A percentile compares a stretch with the other conserved stretches of the same genome.
phyloP scores from a whole-genome alignment of 257 asterid genomes.

The Perilla frutescens region DNA sequence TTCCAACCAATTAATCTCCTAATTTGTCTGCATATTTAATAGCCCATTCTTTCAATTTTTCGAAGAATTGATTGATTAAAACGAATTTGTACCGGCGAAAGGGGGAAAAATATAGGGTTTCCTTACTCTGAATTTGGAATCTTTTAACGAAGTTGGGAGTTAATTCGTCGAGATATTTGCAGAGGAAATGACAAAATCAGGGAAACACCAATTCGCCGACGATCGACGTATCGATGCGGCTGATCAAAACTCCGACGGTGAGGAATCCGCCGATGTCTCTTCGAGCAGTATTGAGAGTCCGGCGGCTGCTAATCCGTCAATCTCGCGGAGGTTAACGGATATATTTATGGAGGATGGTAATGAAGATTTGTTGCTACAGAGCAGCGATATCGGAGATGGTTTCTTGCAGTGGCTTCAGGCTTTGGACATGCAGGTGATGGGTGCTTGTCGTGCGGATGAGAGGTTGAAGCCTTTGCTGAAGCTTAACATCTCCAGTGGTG shows the following conservation, averaged over 20 bases:
- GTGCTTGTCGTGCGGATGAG: constrained; percentile 86
- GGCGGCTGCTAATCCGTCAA: constrained; percentile 28
- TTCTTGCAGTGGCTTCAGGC: constrained; percentile 65
- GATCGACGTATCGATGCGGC: constrained; percentile 34
- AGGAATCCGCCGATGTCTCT: constrained; percentile 34
- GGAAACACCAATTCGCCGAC: constrained; percentile 38
- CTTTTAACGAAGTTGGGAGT: not conserved
- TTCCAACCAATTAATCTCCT: not conserved
- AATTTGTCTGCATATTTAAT: not conserved
- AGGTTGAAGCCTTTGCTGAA: constrained; percentile 78
- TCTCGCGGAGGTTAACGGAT: constrained; percentile 48
- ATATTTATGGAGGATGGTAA: constrained; percentile 44
- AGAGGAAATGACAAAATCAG: constrained; percentile 47
- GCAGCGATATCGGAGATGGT: constrained; percentile 43
- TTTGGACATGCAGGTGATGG: constrained; percentile 68
- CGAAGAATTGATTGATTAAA: not conserved
- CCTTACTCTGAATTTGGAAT: not conserved
- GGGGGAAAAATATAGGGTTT: not conserved
- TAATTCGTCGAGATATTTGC: constrained; percentile 1
- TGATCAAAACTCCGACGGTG: constrained; percentile 38
- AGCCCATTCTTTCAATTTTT: not conserved
- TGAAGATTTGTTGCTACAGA: constrained; percentile 53
- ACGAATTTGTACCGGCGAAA: not conserved
- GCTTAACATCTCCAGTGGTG: constrained; percentile 59
- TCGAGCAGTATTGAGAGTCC: constrained; percentile 16